Evolutionary conservation across 768 basidiomycete genomes (phyloP).

Genomic region (Panellus pusillus): DNA sequence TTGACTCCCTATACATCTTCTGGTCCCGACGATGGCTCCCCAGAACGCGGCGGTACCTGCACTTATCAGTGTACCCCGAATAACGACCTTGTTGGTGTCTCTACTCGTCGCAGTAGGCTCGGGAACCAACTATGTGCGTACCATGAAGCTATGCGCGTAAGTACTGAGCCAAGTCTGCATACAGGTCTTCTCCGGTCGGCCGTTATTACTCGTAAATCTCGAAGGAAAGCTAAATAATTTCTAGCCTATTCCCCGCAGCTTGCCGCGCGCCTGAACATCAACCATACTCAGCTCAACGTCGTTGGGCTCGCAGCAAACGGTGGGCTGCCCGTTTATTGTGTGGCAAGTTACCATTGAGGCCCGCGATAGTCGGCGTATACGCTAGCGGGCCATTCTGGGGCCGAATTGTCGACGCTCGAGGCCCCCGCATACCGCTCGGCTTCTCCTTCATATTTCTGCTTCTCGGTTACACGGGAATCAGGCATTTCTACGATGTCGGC

Average conservation of each 20-base stretch:
- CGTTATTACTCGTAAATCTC: background rate
- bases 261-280: conserved; percentile 69
- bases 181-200: conserved; percentile 22
- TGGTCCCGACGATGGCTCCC: background rate
- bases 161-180: background rate
- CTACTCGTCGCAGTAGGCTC: conserved; percentile 19
- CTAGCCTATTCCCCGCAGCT: conserved; percentile 89
- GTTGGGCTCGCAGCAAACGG: conserved; percentile 80
- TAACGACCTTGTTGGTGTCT: conserved; percentile 17
- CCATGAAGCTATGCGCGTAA: no score
- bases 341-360: background rate
- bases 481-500: conserved; percentile 61
- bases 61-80: conserved; percentile 16
- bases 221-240: background rate
- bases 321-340: conserved; percentile 33
- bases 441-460: conserved; percentile 61
- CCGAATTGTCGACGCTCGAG: conserved; percentile 69
- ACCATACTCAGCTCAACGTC: conserved; percentile 80
- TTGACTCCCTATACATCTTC: no score
- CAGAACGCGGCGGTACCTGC: background rate
- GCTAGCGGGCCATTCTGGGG: conserved; percentile 78
- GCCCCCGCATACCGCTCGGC: conserved; percentile 67
- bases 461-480: conserved; percentile 74
- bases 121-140: conserved; percentile 22
- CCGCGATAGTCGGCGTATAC: conserved; percentile 68